Evolutionary conservation across 805 yeast genomes (phyloP).

Genomic region (Barnettozyma californica): DNA sequence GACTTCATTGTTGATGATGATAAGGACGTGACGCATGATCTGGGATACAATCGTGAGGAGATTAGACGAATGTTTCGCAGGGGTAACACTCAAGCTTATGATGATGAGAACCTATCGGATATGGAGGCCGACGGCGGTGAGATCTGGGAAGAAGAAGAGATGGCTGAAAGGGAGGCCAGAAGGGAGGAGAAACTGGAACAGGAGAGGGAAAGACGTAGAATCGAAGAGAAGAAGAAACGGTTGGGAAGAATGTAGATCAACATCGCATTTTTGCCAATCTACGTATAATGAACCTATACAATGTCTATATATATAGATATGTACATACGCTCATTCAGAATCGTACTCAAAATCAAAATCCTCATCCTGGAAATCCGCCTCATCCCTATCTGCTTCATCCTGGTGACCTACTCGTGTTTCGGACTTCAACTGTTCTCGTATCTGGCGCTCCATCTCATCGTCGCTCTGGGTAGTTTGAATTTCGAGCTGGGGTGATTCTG

Average conservation of each 20-base stretch:
- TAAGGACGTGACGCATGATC: slow-evolving; percentile 20
- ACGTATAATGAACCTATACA: background rate
- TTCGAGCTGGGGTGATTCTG: background rate
- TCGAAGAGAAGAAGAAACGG: slow-evolving; percentile 43
- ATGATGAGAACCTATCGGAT: slow-evolving; percentile 48
- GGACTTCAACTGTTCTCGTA: slow-evolving; percentile 5
- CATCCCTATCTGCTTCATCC: slow-evolving; percentile 29
- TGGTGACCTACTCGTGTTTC: slow-evolving; percentile 1
- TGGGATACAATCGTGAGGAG: slow-evolving; percentile 74
- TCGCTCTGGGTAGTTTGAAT: slow-evolving; percentile 1
- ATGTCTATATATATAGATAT: too few species aligned
- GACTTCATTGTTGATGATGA: slow-evolving; percentile 50
- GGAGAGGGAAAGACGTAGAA: slow-evolving; percentile 46
- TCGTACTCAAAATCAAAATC: slow-evolving; percentile 40
- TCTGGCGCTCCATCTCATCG: slow-evolving; percentile 7
- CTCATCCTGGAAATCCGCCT: slow-evolving; percentile 23
- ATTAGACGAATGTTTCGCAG: slow-evolving; percentile 83
- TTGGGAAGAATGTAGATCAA: slow-evolving; percentile 17
- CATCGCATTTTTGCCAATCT: background rate
- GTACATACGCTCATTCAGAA: slow-evolving; percentile 23
- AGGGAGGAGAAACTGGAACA: slow-evolving; percentile 73
- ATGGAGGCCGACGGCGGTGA: slow-evolving; percentile 97
- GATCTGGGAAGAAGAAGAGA: slow-evolving; percentile 73
- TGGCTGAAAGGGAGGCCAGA: slow-evolving; percentile 62
- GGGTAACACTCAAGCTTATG: slow-evolving; percentile 37